Conservation (phyloP, 2,329 filamentous ascomycete genomes). For the Fusarium haematococcum region DNA sequence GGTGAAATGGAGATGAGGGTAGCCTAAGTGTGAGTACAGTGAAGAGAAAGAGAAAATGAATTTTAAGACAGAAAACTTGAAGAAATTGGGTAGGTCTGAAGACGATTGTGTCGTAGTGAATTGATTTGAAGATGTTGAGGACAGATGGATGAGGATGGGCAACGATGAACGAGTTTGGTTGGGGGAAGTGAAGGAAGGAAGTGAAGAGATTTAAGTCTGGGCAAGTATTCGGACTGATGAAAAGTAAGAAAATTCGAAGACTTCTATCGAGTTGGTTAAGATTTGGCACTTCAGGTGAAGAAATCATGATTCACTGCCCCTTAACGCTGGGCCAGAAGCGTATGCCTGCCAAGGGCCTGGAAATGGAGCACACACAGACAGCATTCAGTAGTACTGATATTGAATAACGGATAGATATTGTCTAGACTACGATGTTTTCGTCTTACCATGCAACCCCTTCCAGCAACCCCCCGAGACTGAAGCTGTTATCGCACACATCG, state of each 20-base stretch:
- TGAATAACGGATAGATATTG: no score
- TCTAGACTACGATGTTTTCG: neutral
- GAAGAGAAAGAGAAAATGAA: neutral
- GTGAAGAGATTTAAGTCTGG: neutral
- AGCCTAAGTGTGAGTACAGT: neutral
- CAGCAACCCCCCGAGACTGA: neutral
- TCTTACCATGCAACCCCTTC: neutral
- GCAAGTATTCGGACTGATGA: neutral
- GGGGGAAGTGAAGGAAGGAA: neutral
- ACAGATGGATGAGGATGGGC: neutral
- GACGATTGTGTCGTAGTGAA: neutral
- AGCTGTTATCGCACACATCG: neutral
- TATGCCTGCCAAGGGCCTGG: neutral
- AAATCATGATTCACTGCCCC: neutral
- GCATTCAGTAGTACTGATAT: neutral
- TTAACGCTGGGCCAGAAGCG: neutral
- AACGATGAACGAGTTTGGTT: neutral
- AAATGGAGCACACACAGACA: neutral
- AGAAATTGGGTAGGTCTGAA: neutral
- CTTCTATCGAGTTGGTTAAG: neutral
- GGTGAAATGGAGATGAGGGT: neutral
- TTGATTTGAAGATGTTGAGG: neutral
- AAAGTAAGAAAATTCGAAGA: neutral
- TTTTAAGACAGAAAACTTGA: neutral
- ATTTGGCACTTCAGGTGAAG: neutral